Conservation (phyloP, 306 rosid species). For the Clitoria ternatea region DNA sequence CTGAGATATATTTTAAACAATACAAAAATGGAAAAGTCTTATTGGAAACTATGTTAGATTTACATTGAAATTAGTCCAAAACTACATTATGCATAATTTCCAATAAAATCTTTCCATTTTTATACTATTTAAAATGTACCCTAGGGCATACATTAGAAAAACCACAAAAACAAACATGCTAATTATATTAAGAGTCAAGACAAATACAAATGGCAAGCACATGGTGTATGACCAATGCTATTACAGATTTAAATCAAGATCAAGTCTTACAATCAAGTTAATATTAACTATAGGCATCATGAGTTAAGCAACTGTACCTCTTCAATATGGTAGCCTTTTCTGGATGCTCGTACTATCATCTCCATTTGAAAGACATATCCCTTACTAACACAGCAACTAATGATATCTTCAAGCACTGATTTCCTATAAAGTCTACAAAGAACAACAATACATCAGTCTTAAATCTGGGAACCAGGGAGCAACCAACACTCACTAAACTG, state of each 20-base stretch:
- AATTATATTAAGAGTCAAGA: not conserved
- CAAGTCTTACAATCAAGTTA: constrained; percentile 7
- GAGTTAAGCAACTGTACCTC: constrained; percentile 52
- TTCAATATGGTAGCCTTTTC: constrained; percentile 85
- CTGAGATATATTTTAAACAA: too few relatives aligned
- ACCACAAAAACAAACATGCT: not conserved
- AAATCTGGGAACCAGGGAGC: constrained; percentile 19
- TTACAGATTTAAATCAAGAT: not conserved
- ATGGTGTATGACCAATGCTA: not conserved
- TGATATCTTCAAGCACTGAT: constrained; percentile 86
- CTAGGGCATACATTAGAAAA: too few relatives aligned
- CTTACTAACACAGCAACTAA: constrained; percentile 86
- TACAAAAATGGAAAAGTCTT: too few relatives aligned
- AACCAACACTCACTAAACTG: constrained; percentile 13
- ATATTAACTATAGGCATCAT: constrained; percentile 10
- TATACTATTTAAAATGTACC: too few relatives aligned
- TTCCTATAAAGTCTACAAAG: constrained; percentile 76
- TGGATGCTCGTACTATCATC: constrained; percentile 95
- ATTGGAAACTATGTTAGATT: too few relatives aligned
- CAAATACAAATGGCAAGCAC: not conserved
- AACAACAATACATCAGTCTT: constrained; percentile 19
- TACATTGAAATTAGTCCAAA: too few relatives aligned
- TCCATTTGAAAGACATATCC: constrained; percentile 99
- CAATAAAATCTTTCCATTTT: too few relatives aligned
- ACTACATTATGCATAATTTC: too few relatives aligned